Conservation (phyloP, 108 stramenopile genomes). For the Nitzschia inconspicua region DNA sequence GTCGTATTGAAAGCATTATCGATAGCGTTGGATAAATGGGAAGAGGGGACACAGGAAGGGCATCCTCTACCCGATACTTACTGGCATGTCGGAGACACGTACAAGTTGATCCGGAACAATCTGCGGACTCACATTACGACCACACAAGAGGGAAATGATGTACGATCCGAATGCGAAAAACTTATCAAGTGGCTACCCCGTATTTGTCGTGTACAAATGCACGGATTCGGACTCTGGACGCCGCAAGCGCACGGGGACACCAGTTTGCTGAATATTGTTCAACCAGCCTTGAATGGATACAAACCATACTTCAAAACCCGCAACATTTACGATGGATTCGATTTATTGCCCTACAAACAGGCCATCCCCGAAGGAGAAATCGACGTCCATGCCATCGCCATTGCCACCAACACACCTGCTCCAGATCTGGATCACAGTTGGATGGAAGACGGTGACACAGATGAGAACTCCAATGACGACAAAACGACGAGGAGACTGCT, state of each 20-base stretch:
- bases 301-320: slow-evolving; percentile 24
- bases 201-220: slow-evolving; percentile 23
- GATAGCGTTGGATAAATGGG: slow-evolving; percentile 58
- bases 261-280: slow-evolving; percentile 24
- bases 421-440: slow-evolving; percentile 12
- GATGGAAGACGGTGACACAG: background rate
- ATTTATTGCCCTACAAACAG: slow-evolving; percentile 32
- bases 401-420: slow-evolving; percentile 2
- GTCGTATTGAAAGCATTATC: slow-evolving; percentile 46
- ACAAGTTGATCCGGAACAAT: slow-evolving; percentile 46
- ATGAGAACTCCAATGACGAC: background rate
- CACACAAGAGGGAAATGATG: slow-evolving; percentile 25
- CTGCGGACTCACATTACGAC: slow-evolving; percentile 12
- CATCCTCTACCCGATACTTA: slow-evolving; percentile 66
- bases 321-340: slow-evolving; percentile 55
- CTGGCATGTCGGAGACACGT: slow-evolving; percentile 61
- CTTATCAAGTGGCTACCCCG: slow-evolving; percentile 8
- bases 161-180: slow-evolving; percentile 23
- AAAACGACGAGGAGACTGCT: slow-evolving; percentile 3
- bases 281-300: slow-evolving; percentile 33
- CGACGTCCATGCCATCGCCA: slow-evolving; percentile 55
- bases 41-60: slow-evolving; percentile 51
- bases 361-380: slow-evolving; percentile 49
- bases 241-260: slow-evolving; percentile 39
- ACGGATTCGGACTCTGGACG: slow-evolving; percentile 37